Conservation (phyloP, 495 filamentous ascomycete genomes). For the Darksidea phi region DNA sequence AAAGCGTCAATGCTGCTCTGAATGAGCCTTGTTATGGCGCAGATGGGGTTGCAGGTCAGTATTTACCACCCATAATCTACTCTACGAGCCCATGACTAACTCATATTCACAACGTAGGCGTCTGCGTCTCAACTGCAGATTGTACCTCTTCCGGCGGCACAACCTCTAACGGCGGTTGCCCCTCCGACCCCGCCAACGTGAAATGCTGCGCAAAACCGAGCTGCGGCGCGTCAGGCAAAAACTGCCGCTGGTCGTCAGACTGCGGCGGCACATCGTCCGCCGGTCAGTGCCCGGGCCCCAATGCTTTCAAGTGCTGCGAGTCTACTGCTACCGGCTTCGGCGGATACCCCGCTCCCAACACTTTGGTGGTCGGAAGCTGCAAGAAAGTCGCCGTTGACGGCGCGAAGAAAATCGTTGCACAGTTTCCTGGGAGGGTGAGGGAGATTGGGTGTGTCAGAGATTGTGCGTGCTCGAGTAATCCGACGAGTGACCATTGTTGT, state of each 20-base stretch:
- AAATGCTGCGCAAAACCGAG: conserved; percentile 48
- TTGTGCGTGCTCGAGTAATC: conserved; percentile 36
- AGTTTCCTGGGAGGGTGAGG: conserved; percentile 42
- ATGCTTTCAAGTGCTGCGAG: conserved; percentile 46
- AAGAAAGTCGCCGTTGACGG: conserved; percentile 41
- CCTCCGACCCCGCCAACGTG: conserved; percentile 41
- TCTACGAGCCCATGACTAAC: neutral
- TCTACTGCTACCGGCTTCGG: conserved; percentile 36
- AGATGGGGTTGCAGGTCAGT: conserved; percentile 30
- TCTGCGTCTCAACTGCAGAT: conserved; percentile 40
- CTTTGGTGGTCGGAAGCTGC: conserved; percentile 43
- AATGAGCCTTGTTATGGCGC: conserved; percentile 45
- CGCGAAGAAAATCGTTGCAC: conserved; percentile 42
- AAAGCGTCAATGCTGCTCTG: conserved; percentile 34
- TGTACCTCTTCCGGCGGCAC: conserved; percentile 42
- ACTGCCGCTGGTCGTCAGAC: conserved; percentile 44
- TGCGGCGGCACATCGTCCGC: conserved; percentile 40
- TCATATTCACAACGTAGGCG: conserved; percentile 34
- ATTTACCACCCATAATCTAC: neutral
- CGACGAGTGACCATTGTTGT: conserved; percentile 44
- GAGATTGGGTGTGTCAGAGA: conserved; percentile 43
- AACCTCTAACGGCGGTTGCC: conserved; percentile 42
- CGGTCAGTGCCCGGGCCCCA: conserved; percentile 45
- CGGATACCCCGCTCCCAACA: conserved; percentile 38
- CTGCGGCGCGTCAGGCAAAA: conserved; percentile 39